phyloP scores from a whole-genome alignment of 2,329 filamentous ascomycete genomes.

The Neoarthrinium moseri region DNA sequence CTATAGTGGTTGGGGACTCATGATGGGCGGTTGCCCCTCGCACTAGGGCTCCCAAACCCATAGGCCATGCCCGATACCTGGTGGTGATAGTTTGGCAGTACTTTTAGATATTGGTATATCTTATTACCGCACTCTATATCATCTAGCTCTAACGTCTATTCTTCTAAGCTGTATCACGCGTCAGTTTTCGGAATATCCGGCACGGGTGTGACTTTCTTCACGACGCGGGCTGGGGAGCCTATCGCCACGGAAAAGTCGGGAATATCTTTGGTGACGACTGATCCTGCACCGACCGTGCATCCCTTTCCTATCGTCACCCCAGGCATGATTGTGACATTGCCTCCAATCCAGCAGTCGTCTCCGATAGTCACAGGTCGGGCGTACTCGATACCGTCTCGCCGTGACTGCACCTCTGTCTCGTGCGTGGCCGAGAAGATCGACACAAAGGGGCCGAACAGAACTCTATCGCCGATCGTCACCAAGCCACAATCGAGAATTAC shows the following conservation, averaged over 20 bases:
- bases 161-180: no score
- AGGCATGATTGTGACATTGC: conserved; percentile 46
- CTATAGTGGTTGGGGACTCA: no score
- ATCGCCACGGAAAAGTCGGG: conserved; percentile 47
- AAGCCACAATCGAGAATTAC: conserved; percentile 73
- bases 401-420: conserved; percentile 58
- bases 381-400: conserved; percentile 46
- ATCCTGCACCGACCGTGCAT: conserved; percentile 48
- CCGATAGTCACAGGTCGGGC: conserved; percentile 45
- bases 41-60: no score
- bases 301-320: conserved; percentile 53
- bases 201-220: conserved; percentile 19
- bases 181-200: no score
- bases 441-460: conserved; percentile 71
- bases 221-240: conserved; percentile 46
- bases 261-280: conserved; percentile 48
- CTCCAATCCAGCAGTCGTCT: conserved; percentile 57
- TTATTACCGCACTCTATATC: no score
- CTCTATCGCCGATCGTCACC: conserved; percentile 68
- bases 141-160: no score
- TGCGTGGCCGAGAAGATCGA: conserved; percentile 71
- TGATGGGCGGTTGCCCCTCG: no score
- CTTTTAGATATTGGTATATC: no score
- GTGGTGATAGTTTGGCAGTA: no score
- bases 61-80: no score